phyloP scores from a whole-genome alignment of 805 yeast genomes.

The Candida methanosorbosa region DNA sequence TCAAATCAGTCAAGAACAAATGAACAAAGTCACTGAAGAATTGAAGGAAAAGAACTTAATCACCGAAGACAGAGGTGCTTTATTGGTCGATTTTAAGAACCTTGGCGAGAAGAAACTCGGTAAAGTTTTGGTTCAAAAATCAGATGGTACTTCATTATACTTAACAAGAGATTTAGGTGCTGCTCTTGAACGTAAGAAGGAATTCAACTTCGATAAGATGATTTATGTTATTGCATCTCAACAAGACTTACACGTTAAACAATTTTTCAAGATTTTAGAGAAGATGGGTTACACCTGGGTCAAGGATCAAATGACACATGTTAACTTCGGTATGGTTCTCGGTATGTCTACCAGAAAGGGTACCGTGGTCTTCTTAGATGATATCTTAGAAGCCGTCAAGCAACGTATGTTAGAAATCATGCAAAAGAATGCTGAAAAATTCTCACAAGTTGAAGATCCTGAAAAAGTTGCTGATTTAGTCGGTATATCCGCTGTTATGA shows the following conservation, averaged over 20 bases:
- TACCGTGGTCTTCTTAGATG: conserved; percentile 95
- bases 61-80: conserved; percentile 86
- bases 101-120: conserved; percentile 83
- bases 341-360: conserved; percentile 99
- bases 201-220: conserved; percentile 87
- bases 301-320: conserved; percentile 52
- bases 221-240: conserved; percentile 93
- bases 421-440: conserved; percentile 85
- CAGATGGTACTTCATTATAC: conserved; percentile 92
- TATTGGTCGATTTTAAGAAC: conserved; percentile 73
- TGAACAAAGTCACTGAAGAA: conserved; percentile 54
- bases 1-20: conserved; percentile 68
- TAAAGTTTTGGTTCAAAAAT: conserved; percentile 84
- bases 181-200: conserved; percentile 82
- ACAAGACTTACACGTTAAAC: conserved; percentile 91
- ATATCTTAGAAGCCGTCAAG: conserved; percentile 86
- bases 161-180: conserved; percentile 96
- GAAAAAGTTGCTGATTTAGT: conserved; percentile 91
- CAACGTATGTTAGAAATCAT: conserved; percentile 94
- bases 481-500: conserved; percentile 97
- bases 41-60: conserved; percentile 64
- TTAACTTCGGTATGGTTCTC: conserved; percentile 95
- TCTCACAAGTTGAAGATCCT: conserved; percentile 88
- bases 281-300: conserved; percentile 91
- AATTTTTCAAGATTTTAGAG: conserved; percentile 88